Base-by-base conservation (phyloP, 192 early-diverging fungal genomes). In the Funneliformis geosporum region DNA sequence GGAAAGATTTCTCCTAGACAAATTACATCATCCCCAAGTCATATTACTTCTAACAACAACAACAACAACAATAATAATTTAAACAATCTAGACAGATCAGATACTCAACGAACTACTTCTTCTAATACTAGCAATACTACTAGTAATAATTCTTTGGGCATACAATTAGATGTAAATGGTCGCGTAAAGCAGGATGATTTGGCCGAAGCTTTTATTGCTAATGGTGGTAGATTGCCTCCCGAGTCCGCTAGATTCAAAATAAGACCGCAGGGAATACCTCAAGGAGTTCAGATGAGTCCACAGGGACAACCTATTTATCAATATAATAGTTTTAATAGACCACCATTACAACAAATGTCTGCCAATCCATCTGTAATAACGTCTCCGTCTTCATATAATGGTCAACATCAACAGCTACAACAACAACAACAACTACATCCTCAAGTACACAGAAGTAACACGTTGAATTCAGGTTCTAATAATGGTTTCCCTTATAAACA, bases 161-260 rank as follows among this genome's bases (percentile, higher is more conserved):
- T 79, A 44, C 38, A 40, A 70, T 39, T 79, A 12, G 77, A 79
- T 60, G 50, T 55, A 21, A 47, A 40, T 39, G 77, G 77, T 23
- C 61, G 67, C 16, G 77, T 79, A 12, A 79, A 46, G 25, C 77
- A 79, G 43, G 77, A 79, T 70, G 60, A 46, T 61, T 42, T 79
- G 12, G 77, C 77, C 27, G 77, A 79, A 25, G 46, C 18, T 70
- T 79, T 4, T 79, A 5, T 70, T 14, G 21, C 5, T 18, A 78
- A 78, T 67, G 64, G 60, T 65, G 65, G 65, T 46, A n/a, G 14
- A 47, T 18, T 78, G 33, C 76, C 76, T 18, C 62, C 43, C 11
- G 76, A 64, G 27, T 66, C 76, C 67, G 61, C 42, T 27, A 65
- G 14, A 68, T 78, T 76, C 25, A 50, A 73, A 73, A 47, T 33